Percentiles rank a stretch among this genome's conserved stretches.
These are phyloP conservation scores for Drosera capensis DNA, from an alignment of 148 eudicot genomes.

Conservation along the genomic window DNA sequence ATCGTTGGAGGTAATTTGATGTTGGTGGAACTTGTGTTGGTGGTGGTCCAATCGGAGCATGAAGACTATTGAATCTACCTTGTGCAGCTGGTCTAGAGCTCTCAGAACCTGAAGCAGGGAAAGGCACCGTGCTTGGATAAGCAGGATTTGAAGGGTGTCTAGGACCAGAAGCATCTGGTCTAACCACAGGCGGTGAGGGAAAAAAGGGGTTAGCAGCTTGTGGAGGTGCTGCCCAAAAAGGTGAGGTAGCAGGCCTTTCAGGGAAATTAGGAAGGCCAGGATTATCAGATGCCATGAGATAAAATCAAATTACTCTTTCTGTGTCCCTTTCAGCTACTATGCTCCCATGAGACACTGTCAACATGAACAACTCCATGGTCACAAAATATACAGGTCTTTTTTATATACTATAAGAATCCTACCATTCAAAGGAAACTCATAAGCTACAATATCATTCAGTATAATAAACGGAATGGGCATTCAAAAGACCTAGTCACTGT, in stretches of 20 bases:
- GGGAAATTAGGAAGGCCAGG: slow-evolving; percentile 41
- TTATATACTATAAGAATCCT: too few relatives aligned
- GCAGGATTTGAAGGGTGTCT: slow-evolving; percentile 26
- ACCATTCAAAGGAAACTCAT: too few relatives aligned
- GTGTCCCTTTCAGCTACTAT: slow-evolving; percentile 14
- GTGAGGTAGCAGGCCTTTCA: slow-evolving; percentile 39
- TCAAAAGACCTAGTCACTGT: too few relatives aligned
- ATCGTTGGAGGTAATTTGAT: slow-evolving; percentile 31
- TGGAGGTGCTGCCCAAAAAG: slow-evolving; percentile 50
- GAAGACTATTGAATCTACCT: slow-evolving; percentile 19
- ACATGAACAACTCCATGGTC: too few relatives aligned
- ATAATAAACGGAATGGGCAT: too few relatives aligned
- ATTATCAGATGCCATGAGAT: slow-evolving; percentile 63
- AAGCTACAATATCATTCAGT: too few relatives aligned
- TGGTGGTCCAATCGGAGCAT: slow-evolving; percentile 24
- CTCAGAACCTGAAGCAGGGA: slow-evolving; percentile 33
- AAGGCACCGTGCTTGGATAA: slow-evolving; percentile 24
- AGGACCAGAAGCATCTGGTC: slow-evolving; percentile 39
- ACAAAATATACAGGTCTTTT: too few relatives aligned
- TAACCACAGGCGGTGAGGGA: slow-evolving; percentile 44
- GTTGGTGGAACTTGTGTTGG: slow-evolving; percentile 18
- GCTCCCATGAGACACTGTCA: slow-evolving; percentile 10
- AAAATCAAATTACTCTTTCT: slow-evolving; percentile 5
- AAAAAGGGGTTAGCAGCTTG: slow-evolving; percentile 46
- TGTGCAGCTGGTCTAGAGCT: slow-evolving; percentile 36